Evolutionary conservation across 2,329 filamentous ascomycete species (phyloP).

Genomic region (Trichoderma sp.): DNA sequence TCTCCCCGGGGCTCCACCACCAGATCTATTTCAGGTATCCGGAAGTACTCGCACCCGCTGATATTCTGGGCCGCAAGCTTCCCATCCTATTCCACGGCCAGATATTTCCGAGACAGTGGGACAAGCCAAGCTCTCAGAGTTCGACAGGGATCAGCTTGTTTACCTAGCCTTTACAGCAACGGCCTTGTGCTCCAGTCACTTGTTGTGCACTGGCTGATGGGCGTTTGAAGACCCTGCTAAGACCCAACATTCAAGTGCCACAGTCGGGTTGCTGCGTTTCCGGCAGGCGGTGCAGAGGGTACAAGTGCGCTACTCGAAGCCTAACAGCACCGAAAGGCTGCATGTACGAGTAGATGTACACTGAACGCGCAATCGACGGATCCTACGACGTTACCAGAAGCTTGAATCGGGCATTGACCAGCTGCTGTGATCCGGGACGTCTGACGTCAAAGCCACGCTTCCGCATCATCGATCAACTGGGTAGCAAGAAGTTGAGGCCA

Average conservation of each 20-base stretch:
- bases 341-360: not conserved
- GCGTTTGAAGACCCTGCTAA: not conserved
- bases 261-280: not conserved
- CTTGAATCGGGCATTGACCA: not conserved
- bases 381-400: not conserved
- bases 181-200: not conserved
- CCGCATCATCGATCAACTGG: not conserved
- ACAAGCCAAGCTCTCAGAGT: not conserved
- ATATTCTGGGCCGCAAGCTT: not conserved
- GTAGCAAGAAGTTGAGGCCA: not conserved
- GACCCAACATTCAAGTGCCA: not conserved
- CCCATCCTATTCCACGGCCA: not conserved
- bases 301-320: not conserved
- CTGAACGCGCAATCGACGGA: not conserved
- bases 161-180: not conserved
- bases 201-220: not conserved
- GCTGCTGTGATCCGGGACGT: not conserved
- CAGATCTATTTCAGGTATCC: constrained; percentile 21
- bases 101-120: not conserved
- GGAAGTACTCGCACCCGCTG: constrained; percentile 17
- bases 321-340: constrained; percentile 5
- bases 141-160: not conserved
- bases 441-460: constrained; percentile 13
- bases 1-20: not conserved
- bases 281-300: constrained; percentile 1